Evolutionary conservation across 2,329 filamentous ascomycete genomes (phyloP).

Genomic region (Penicillium concentricum): DNA sequence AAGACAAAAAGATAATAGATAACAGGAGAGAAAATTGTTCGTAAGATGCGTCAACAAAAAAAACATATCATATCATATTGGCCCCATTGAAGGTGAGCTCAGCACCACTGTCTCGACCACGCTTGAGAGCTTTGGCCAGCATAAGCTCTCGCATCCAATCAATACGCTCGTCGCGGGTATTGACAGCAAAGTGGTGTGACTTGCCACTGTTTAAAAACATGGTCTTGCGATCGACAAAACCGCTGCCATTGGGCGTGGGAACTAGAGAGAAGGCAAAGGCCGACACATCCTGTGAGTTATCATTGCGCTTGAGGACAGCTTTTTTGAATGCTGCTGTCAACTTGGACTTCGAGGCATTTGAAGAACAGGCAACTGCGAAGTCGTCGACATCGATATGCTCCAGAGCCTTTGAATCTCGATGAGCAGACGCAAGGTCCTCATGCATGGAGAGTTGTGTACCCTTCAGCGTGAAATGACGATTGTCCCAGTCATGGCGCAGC

Average conservation of each 20-base stretch:
- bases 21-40: not conserved
- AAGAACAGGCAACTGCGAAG: slow-evolving; percentile 57
- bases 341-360: slow-evolving; percentile 71
- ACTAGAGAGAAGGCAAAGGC: slow-evolving; percentile 46
- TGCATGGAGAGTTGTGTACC: slow-evolving; percentile 60
- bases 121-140: slow-evolving; percentile 44
- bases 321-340: slow-evolving; percentile 79
- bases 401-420: slow-evolving; percentile 18
- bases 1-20: not conserved
- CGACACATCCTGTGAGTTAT: slow-evolving; percentile 28
- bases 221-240: slow-evolving; percentile 41
- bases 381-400: slow-evolving; percentile 22
- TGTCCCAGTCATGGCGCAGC: slow-evolving; percentile 89
- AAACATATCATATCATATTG: slow-evolving; percentile 24
- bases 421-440: slow-evolving; percentile 19
- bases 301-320: slow-evolving; percentile 48
- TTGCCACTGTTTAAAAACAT: slow-evolving; percentile 61
- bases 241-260: slow-evolving; percentile 45
- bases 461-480: slow-evolving; percentile 81
- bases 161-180: slow-evolving; percentile 81
- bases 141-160: slow-evolving; percentile 68
- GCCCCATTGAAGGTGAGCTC: slow-evolving; percentile 30
- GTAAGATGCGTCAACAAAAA: not conserved
- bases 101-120: slow-evolving; percentile 32
- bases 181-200: slow-evolving; percentile 91